Conservation (phyloP, 2,329 filamentous ascomycete genomes). For the Mariannaea sp. region DNA sequence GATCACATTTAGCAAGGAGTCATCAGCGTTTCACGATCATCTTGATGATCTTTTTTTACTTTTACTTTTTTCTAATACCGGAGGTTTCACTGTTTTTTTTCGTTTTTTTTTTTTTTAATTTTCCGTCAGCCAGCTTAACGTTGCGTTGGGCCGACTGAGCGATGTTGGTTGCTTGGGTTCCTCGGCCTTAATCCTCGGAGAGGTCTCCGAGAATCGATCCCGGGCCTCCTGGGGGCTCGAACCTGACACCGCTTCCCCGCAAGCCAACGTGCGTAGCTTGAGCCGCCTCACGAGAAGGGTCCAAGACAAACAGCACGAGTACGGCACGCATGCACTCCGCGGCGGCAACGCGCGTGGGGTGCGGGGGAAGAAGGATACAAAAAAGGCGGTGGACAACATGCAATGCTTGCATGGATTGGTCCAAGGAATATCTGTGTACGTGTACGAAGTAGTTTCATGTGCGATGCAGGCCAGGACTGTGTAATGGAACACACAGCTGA, state of each 20-base stretch:
- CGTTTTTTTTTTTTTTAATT: conserved; percentile 1
- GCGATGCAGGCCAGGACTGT: background rate
- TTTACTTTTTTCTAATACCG: conserved; percentile 18
- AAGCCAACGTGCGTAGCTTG: conserved; percentile 33
- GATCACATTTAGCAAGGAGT: conserved; percentile 34
- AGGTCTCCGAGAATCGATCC: conserved; percentile 27
- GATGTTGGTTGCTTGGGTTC: conserved; percentile 9
- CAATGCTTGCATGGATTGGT: conserved; percentile 25
- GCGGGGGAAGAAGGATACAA: conserved; percentile 13
- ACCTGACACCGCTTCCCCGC: conserved; percentile 29
- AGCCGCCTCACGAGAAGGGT: conserved; percentile 22
- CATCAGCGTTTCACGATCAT: conserved; percentile 30
- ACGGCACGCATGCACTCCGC: conserved; percentile 7
- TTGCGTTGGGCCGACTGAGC: conserved; percentile 6
- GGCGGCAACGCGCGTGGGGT: conserved; percentile 27
- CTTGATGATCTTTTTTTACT: conserved; percentile 16
- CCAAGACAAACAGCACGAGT: conserved; percentile 13
- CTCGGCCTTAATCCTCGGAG: conserved; percentile 27
- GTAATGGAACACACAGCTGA: conserved; percentile 4
- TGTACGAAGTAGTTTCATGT: conserved; percentile 10
- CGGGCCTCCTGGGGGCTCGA: conserved; percentile 15
- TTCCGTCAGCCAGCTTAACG: background rate
- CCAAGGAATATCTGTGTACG: conserved; percentile 11
- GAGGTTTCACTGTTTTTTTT: conserved; percentile 23
- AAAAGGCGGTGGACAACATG: conserved; percentile 15